Evolutionary conservation across 2,329 filamentous ascomycete genomes (phyloP), one percentile per base, ranked within the genome.

Genomic region (Curvularia eragrostidis): DNA sequence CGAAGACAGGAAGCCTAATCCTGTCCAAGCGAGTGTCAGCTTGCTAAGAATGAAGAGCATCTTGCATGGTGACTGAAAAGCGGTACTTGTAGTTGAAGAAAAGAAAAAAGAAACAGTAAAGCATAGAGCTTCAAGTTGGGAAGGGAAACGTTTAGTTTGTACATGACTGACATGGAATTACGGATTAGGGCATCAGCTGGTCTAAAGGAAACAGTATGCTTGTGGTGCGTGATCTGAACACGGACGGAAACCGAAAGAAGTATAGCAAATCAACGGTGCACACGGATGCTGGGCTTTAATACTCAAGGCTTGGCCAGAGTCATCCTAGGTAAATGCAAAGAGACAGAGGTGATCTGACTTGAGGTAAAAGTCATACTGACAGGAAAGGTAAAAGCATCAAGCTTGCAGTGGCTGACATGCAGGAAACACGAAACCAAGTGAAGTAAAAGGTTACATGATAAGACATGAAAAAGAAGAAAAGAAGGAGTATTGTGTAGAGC

Each of bases 121-220:
- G 4, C n/a, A 8, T 13, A 15, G 10, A 42, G 10, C 18, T 5
- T 19, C 12, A 41, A 2, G 2, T n/a, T 41, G 24, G n/a, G 21
- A 42, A 1, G 15, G 18, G 18, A 39, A 23, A 19, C n/a, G 12
- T 12, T 9, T 32, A 5, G 10, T 19, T 12, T 38, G 26, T 34
- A 32, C 32, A 56, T 28, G 48, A 34, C 54, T 48, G 23, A 32
- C 54, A 56, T 56, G 54, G 1, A 41, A 30, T 52, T 47, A 19
- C 15, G 32, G 9, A 28, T 21, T 38, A 4, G 15, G 30, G 34
- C 18, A 26, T 39, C 7, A 24, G 23, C 26, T 15, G 6, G 21
- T 42, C 30, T 12, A 19, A 24, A 5, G 21, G 19, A 15, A 10
- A 10, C 7, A 10, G 19, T 26, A 12, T 28, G 28, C 28, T 34